These are phyloP conservation scores for Aureobasidium sp. DNA, from an alignment of 2,329 filamentous ascomycete genomes.

Conservation along the genomic window DNA sequence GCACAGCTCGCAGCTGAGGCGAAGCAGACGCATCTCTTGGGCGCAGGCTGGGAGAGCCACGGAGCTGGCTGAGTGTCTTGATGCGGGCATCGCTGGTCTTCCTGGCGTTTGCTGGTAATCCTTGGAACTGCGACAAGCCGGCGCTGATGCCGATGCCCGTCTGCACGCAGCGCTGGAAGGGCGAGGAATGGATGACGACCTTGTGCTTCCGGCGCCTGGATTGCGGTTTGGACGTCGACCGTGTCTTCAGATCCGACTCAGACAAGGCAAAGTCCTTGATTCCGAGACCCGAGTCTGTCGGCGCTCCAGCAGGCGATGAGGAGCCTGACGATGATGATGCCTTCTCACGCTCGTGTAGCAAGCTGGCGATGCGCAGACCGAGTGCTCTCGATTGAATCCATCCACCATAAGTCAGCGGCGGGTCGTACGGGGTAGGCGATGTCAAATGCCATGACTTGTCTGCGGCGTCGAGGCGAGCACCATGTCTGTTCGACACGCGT, in stretches of 20 bases:
- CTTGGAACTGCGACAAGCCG: conserved; percentile 65
- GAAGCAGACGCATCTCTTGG: conserved; percentile 23
- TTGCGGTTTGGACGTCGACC: neutral
- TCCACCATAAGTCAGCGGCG: conserved; percentile 87
- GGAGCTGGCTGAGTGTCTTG: conserved; percentile 25
- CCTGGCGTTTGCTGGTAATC: conserved; percentile 27
- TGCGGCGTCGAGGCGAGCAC: conserved; percentile 85
- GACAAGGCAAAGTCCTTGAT: neutral
- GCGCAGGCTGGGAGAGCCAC: conserved; percentile 28
- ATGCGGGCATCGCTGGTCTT: conserved; percentile 24
- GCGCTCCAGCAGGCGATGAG: conserved; percentile 2
- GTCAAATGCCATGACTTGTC: conserved; percentile 93
- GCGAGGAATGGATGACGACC: conserved; percentile 86
- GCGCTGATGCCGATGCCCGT: conserved; percentile 83
- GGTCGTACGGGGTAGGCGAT: conserved; percentile 90
- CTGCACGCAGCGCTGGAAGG: conserved; percentile 86
- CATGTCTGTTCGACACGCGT: conserved; percentile 55
- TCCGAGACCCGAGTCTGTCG: neutral
- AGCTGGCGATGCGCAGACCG: conserved; percentile 73
- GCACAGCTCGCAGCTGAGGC: conserved; percentile 28
- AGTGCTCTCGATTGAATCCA: conserved; percentile 81
- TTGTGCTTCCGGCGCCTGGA: conserved; percentile 55
- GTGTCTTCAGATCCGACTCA: conserved; percentile 31
- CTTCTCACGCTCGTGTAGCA: conserved; percentile 49
- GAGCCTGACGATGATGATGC: conserved; percentile 32